Evolutionary conservation across 208 protist genomes (phyloP).

Genomic region (Wallacemonas rigidus): DNA sequence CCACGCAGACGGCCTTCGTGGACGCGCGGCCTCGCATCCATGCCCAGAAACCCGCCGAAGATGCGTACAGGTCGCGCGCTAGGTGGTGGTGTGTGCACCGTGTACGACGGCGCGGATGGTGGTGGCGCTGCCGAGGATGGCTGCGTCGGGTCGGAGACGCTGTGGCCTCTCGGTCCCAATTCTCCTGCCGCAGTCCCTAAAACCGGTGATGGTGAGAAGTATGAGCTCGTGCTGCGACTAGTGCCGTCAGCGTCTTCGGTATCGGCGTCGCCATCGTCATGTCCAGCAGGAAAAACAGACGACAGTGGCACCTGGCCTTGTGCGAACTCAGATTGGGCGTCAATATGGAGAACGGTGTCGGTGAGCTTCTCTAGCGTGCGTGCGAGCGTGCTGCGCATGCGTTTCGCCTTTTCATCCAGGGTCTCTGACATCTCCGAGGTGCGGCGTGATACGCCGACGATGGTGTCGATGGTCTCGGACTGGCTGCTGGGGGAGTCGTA

Average conservation of each 20-base stretch:
- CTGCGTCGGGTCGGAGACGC: too few species aligned
- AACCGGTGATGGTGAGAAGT: too few species aligned
- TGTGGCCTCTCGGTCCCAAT: too few species aligned
- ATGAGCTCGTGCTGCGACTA: background rate
- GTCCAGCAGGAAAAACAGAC: too few species aligned
- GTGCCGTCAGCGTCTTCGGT: background rate
- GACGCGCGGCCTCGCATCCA: conserved; percentile 30
- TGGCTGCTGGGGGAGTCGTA: background rate
- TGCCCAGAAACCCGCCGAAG: conserved; percentile 38
- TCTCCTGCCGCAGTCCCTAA: too few species aligned
- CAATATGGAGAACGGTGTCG: background rate
- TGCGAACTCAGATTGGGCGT: background rate
- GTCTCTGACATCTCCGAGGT: background rate
- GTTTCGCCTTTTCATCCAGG: background rate
- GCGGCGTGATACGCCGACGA: background rate
- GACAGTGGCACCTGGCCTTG: too few species aligned
- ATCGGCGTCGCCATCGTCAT: background rate
- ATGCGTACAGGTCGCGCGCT: background rate
- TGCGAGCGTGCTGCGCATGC: conserved; percentile 30
- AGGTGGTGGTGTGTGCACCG: background rate
- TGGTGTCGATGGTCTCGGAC: background rate
- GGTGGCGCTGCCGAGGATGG: too few species aligned
- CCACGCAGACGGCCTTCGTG: conserved; percentile 34
- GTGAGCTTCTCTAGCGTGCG: conserved; percentile 9
- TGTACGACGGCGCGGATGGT: background rate